phyloP scores from a whole-genome alignment of 768 basidiomycete genomes.

The Agrocybe chaxingu region DNA sequence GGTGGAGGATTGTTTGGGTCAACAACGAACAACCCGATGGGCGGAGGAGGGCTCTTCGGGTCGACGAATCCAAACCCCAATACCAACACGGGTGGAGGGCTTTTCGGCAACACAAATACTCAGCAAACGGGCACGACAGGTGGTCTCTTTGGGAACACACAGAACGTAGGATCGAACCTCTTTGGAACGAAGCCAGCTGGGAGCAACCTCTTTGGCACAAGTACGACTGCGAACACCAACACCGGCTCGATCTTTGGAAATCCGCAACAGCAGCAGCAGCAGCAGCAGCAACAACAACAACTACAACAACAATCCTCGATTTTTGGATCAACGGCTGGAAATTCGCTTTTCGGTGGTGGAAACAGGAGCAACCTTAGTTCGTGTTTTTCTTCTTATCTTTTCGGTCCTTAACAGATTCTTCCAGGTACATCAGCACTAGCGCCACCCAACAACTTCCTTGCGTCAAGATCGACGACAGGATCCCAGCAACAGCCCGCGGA shows the following conservation, averaged over 20 bases:
- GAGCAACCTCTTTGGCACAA: slow-evolving; percentile 25
- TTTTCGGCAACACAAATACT: slow-evolving; percentile 8
- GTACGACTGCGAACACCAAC: slow-evolving; percentile 2
- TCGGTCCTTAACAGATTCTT: slow-evolving; percentile 18
- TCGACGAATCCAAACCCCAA: slow-evolving; percentile 9
- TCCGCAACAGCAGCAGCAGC: slow-evolving; percentile 9
- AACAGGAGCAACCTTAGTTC: slow-evolving; percentile 24
- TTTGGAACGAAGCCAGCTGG: slow-evolving; percentile 16
- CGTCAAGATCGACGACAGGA: slow-evolving; percentile 33
- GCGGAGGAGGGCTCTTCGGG: slow-evolving; percentile 16
- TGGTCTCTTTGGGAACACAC: slow-evolving; percentile 23
- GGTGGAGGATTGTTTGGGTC: slow-evolving; percentile 24
- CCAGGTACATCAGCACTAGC: slow-evolving; percentile 29
- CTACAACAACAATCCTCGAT: slow-evolving; percentile 23
- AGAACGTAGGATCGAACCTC: slow-evolving; percentile 13
- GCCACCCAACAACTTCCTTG: slow-evolving; percentile 28
- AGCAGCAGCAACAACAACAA: slow-evolving; percentile 24
- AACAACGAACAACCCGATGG: slow-evolving; percentile 7
- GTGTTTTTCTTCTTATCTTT: not conserved
- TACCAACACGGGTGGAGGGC: slow-evolving; percentile 10
- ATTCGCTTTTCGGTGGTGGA: slow-evolving; percentile 19
- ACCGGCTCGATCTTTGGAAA: slow-evolving; percentile 19
- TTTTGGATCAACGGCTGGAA: slow-evolving; percentile 29
- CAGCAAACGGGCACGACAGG: slow-evolving; percentile 10
- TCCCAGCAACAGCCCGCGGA: slow-evolving; percentile 50